These are phyloP conservation scores for Globisporangium orthogonon DNA, from an alignment of 352 stramenopile species.

Conservation along the genomic window DNA sequence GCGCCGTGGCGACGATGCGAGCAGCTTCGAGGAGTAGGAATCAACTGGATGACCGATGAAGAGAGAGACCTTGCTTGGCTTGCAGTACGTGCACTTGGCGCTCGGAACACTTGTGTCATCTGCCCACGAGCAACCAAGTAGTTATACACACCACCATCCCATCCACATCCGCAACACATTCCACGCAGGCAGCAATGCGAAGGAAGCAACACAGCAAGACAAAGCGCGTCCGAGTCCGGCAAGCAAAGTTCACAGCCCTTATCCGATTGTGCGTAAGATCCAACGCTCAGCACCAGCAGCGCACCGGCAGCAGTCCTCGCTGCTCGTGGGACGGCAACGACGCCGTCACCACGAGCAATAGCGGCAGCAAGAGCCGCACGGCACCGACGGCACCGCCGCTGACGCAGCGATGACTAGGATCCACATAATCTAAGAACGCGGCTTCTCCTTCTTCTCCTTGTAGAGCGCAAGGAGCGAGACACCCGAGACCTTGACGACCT, in stretches of 20 bases:
- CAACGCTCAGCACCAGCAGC: conserved; percentile 5
- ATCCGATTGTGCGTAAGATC: conserved; percentile 15
- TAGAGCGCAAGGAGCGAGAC: conserved; percentile 99
- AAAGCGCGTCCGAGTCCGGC: conserved; percentile 5
- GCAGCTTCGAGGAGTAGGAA: conserved; percentile 3
- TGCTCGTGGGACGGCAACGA: neutral
- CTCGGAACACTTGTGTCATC: too few species aligned
- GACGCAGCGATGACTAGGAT: neutral
- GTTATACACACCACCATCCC: too few species aligned
- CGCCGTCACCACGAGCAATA: neutral
- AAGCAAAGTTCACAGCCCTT: conserved; percentile 18
- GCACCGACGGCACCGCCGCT: neutral
- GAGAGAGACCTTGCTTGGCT: too few species aligned
- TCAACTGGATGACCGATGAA: conserved; percentile 9
- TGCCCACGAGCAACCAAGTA: too few species aligned
- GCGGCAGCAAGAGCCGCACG: neutral
- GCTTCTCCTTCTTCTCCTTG: conserved; percentile 99
- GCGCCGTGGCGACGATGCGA: conserved; percentile 5
- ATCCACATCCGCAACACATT: neutral
- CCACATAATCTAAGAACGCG: conserved; percentile 90
- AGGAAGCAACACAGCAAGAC: neutral
- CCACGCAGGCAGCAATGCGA: neutral
- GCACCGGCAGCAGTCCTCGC: neutral
- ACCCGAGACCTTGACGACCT: conserved; percentile 99
- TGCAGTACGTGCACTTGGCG: too few species aligned